Conservation (phyloP, 257 asterid genomes). For the Gentiana dahurica region DNA sequence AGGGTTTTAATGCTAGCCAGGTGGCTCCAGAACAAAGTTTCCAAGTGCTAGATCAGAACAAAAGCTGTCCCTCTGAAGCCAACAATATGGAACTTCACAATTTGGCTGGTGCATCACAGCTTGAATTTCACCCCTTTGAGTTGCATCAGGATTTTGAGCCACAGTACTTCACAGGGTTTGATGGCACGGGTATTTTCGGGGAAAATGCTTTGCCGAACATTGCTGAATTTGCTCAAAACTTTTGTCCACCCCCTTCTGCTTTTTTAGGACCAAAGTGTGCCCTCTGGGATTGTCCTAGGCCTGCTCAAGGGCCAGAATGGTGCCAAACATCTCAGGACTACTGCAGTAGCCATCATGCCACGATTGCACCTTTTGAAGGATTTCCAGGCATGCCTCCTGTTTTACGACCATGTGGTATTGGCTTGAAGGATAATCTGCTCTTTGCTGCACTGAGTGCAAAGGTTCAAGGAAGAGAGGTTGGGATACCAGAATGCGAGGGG, state of each 20-base stretch:
- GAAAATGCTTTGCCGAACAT: constrained; percentile 44
- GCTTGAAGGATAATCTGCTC: constrained; percentile 83
- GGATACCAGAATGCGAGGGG: constrained; percentile 93
- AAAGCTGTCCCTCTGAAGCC: constrained; percentile 35
- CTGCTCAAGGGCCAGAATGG: constrained; percentile 30
- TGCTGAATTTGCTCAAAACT: constrained; percentile 42
- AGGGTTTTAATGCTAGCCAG: constrained; percentile 42
- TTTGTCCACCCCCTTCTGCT: constrained; percentile 87
- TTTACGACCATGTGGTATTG: constrained; percentile 85
- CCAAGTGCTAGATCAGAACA: constrained; percentile 54
- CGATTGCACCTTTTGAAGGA: constrained; percentile 78
- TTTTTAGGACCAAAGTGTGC: constrained; percentile 96
- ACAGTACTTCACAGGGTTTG: constrained; percentile 45
- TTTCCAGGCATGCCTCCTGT: constrained; percentile 67
- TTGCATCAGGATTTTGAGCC: constrained; percentile 57
- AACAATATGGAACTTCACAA: constrained; percentile 38
- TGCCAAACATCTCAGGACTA: constrained; percentile 33
- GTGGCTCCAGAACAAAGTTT: constrained; percentile 45
- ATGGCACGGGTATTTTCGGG: constrained; percentile 34
- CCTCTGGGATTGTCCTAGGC: constrained; percentile 76
- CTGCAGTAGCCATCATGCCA: constrained; percentile 29
- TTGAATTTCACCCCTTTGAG: constrained; percentile 47
- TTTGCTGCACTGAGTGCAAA: constrained; percentile 86
- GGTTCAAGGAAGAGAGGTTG: constrained; percentile 77
- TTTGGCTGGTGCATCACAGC: constrained; percentile 33